Conservation (phyloP, 371 early-diverging fungal genomes). For the Phascolomyces articulosus region DNA sequence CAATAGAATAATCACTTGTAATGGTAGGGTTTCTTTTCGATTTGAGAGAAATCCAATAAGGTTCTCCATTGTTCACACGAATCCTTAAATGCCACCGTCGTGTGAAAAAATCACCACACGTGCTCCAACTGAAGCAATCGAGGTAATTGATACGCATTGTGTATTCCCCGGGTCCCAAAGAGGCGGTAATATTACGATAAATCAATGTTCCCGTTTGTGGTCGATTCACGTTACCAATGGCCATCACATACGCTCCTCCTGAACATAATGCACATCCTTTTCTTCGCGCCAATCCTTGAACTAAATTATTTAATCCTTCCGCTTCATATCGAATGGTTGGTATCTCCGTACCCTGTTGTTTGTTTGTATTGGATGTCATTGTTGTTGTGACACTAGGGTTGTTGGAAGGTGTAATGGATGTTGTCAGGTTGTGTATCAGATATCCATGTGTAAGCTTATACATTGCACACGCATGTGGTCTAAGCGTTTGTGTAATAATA, state of each 20-base stretch:
- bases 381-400: neutral
- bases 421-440: neutral
- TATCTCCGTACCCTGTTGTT: no score
- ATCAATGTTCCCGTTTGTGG: constrained; percentile 15
- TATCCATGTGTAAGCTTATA: neutral
- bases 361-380: no score
- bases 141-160: constrained; percentile 11
- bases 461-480: constrained; percentile 9
- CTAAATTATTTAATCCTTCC: constrained; percentile 11
- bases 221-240: constrained; percentile 24
- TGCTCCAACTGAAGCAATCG: constrained; percentile 24
- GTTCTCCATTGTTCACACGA: constrained; percentile 8
- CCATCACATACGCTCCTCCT: constrained; percentile 16
- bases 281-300: constrained; percentile 19
- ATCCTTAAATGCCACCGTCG: constrained; percentile 21
- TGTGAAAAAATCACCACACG: constrained; percentile 18
- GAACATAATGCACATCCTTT: constrained; percentile 13
- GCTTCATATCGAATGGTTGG: constrained; percentile 21
- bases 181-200: constrained; percentile 12
- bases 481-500: constrained; percentile 6
- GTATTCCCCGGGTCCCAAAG: neutral
- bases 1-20: constrained; percentile 8
- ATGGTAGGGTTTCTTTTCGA: constrained; percentile 9
- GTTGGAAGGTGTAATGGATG: neutral
- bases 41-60: constrained; percentile 9